Percentiles rank a stretch among this genome's conserved stretches.
Evolutionary conservation across 2,329 filamentous ascomycete species (phyloP).

Genomic region (Ophiosphaerella korrae): DNA sequence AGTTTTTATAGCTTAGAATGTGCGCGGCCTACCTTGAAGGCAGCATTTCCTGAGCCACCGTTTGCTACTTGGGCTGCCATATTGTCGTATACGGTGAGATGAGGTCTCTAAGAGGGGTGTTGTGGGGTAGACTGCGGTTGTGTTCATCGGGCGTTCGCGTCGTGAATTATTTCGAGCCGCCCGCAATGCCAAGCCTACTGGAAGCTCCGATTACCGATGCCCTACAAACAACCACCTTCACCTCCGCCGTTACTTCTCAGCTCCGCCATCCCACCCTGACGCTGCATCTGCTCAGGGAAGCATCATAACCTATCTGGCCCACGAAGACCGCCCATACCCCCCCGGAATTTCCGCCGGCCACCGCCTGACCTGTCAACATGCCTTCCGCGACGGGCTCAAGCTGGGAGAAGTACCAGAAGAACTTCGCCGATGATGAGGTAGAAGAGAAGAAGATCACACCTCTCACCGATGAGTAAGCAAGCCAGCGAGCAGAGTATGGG

Average conservation of each 20-base stretch:
- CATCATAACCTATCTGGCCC: conserved; percentile 14
- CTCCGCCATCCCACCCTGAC: conserved; percentile 29
- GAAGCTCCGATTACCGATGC: conserved; percentile 12
- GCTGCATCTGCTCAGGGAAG: conserved; percentile 23
- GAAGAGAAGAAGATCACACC: conserved; percentile 99
- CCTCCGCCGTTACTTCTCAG: conserved; percentile 12
- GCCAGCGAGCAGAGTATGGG: background rate
- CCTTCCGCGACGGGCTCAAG: conserved; percentile 90
- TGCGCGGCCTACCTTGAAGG: conserved; percentile 63
- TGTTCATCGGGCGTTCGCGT: conserved; percentile 25
- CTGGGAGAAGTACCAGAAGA: conserved; percentile 99
- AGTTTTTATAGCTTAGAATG: conserved; percentile 29
- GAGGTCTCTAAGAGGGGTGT: conserved; percentile 24
- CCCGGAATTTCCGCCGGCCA: conserved; percentile 3
- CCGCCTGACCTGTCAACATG: conserved; percentile 59
- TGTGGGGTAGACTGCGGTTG: conserved; percentile 25
- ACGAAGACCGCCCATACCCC: conserved; percentile 8
- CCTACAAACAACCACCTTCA: conserved; percentile 7
- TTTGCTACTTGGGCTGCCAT: conserved; percentile 44
- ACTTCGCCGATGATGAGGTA: conserved; percentile 92
- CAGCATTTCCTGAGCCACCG: conserved; percentile 60
- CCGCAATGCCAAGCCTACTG: conserved; percentile 10
- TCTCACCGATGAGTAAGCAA: conserved; percentile 85
- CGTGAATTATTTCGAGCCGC: conserved; percentile 33
- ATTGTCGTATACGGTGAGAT: conserved; percentile 15